Conservation (phyloP, 768 basidiomycete species). For the Rhodotorula kratochvilovae region DNA sequence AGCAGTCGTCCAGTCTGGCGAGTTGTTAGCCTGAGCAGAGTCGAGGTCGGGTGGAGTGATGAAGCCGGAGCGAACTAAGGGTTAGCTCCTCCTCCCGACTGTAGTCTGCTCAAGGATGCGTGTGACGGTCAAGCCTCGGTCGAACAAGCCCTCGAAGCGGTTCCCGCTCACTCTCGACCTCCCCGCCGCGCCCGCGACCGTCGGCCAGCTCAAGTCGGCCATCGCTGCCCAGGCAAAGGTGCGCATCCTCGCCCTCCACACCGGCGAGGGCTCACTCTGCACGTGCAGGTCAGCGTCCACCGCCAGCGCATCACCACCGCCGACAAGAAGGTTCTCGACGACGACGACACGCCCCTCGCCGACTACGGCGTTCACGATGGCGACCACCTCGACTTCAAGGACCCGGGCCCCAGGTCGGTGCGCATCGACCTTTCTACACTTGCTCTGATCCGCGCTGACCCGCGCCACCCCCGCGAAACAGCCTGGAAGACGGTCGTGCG, state of each 20-base stretch:
- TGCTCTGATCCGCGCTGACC: background rate
- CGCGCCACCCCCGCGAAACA: background rate
- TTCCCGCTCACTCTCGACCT: slow-evolving; percentile 34
- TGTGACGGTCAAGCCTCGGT: slow-evolving; percentile 28
- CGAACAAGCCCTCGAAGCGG: slow-evolving; percentile 22
- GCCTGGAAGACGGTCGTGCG: slow-evolving; percentile 66
- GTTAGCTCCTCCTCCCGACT: too few species aligned
- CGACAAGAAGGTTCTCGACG: slow-evolving; percentile 59
- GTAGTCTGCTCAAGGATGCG: too few species aligned
- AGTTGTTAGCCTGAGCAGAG: too few species aligned
- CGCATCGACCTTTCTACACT: background rate
- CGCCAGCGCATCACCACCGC: slow-evolving; percentile 51
- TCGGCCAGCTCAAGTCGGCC: slow-evolving; percentile 65
- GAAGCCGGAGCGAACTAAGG: too few species aligned
- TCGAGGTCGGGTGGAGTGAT: too few species aligned
- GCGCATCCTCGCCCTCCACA: slow-evolving; percentile 24
- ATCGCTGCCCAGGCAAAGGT: slow-evolving; percentile 60
- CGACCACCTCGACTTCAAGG: slow-evolving; percentile 72
- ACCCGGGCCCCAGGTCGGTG: slow-evolving; percentile 75
- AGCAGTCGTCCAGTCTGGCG: too few species aligned
- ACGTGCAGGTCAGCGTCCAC: background rate
- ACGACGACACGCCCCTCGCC: slow-evolving; percentile 61
- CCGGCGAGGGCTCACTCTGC: background rate
- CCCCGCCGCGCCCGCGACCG: slow-evolving; percentile 52
- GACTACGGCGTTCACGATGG: slow-evolving; percentile 60